Conservation (phyloP, 2,329 filamentous ascomycete species). For the Phialophora chinensis region DNA sequence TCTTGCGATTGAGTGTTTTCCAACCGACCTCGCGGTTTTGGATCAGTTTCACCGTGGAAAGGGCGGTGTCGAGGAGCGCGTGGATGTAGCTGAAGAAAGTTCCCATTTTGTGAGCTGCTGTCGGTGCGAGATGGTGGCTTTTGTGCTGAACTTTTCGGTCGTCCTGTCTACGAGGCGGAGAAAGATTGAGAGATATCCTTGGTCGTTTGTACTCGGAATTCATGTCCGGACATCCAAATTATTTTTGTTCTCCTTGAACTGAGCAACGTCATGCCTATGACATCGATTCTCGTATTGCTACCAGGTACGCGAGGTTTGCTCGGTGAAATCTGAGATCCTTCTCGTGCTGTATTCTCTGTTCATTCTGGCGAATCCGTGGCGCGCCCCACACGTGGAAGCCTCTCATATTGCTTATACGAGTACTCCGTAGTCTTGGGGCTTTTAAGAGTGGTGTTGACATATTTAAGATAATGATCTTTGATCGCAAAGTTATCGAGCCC, state of each 20-base stretch:
- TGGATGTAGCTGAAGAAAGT: neutral
- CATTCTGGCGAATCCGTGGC: neutral
- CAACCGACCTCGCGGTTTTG: constrained; percentile 45
- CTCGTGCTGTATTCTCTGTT: neutral
- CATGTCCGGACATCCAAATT: neutral
- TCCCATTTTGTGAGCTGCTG: neutral
- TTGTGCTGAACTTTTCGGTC: neutral
- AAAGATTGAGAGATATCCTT: neutral
- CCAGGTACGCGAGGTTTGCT: too few species aligned
- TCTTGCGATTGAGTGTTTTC: constrained; percentile 45
- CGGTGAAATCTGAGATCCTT: neutral
- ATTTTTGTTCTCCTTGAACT: neutral
- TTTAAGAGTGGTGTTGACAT: neutral
- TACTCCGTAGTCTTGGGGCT: too few species aligned
- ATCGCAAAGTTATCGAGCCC: neutral
- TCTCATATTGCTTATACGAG: neutral
- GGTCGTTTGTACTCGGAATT: neutral
- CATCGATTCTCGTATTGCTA: neutral
- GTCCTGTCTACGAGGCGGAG: neutral
- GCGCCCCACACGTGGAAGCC: neutral
- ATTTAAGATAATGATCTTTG: neutral
- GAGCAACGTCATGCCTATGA: neutral
- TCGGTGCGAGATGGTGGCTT: neutral
- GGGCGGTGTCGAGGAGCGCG: constrained; percentile 2
- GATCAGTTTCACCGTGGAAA: constrained; percentile 30